Evolutionary conservation across 306 rosid genomes (phyloP), one percentile per base, ranked within the genome.

Genomic region (Amphicarpaea edgeworthii): DNA sequence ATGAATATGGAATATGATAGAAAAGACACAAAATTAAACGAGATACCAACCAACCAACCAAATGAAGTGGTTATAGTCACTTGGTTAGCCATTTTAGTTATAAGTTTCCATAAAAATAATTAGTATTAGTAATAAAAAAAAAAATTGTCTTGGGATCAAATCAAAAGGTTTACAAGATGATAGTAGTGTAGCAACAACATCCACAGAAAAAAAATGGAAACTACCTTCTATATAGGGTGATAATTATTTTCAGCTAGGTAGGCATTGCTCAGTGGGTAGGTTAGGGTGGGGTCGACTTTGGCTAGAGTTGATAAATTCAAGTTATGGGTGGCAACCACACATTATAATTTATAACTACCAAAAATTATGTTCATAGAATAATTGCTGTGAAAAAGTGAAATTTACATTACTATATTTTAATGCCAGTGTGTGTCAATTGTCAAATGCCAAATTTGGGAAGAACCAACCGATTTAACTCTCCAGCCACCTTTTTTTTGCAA

Each of bases 21-120:
- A 54, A 62, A 74, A 21, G 51, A 60, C 49, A 68, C 58, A 34
- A 40, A 62, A 41, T 34, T 47, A 83, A 8, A 1, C 30, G 46
- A 53, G 6, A 66, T 34, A 72, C 17, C 69, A 68, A 51, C 72
- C 69, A 68, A 51, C 72, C 65, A 78, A 65, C 50, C 24, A 38
- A 57, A 77, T 60, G 37, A 37, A 74, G 34, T 17, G 9, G 37
- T 30, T 30, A 64, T 9, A 26, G 38, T 17, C 20, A 61, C 26
- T 11, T 37, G 47, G 38, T 16, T 38, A 53, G 30, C 32, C 20
- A 64, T 21, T 53, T 51, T 54, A 34, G 67, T 63, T 7, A 6
- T 4, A 72, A 72, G 21, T 55, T 65, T 55, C 75, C 57, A 55
- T 4, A 34, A 46, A 80, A 58, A 32, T 15, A 7, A 32, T 19